phyloP scores from a whole-genome alignment of 768 basidiomycete genomes.

The Hygrophorus russula region DNA sequence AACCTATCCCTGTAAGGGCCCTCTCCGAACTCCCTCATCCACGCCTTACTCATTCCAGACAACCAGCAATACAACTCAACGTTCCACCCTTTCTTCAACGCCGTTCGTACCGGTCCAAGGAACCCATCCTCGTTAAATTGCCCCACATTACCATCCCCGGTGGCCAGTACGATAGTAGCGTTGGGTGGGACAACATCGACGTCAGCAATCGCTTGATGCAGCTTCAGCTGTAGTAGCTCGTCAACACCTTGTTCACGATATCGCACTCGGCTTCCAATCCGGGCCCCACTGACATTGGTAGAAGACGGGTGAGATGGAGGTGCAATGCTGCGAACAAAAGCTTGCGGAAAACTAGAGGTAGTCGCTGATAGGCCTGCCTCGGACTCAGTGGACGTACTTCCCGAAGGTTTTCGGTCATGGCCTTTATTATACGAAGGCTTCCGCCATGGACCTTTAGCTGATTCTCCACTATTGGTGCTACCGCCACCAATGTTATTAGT shows the following conservation, averaged over 20 bases:
- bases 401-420: constrained; percentile 20
- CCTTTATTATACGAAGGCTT: constrained; percentile 11
- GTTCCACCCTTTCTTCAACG: constrained; percentile 82
- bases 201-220: constrained; percentile 74
- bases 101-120: constrained; percentile 75
- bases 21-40: constrained; percentile 64
- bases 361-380: constrained; percentile 18
- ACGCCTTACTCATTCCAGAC: constrained; percentile 67
- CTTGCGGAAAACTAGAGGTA: constrained; percentile 13
- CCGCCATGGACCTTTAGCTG: constrained; percentile 3
- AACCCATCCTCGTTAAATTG: constrained; percentile 94
- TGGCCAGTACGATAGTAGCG: constrained; percentile 82
- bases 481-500: background rate
- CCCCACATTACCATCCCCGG: constrained; percentile 87
- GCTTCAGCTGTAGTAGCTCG: constrained; percentile 86
- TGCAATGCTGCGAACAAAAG: constrained; percentile 15
- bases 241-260: constrained; percentile 93
- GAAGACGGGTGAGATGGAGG: constrained; percentile 5
- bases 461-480: background rate
- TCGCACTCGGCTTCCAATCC: constrained; percentile 28
- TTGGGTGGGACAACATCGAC: constrained; percentile 50
- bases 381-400: constrained; percentile 20
- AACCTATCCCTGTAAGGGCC: constrained; percentile 32
- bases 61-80: constrained; percentile 96
- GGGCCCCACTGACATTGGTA: constrained; percentile 9